Evolutionary conservation across 306 rosid genomes (phyloP), one percentile per base, ranked within the genome.

Genomic region (Dalbergia cultrata): DNA sequence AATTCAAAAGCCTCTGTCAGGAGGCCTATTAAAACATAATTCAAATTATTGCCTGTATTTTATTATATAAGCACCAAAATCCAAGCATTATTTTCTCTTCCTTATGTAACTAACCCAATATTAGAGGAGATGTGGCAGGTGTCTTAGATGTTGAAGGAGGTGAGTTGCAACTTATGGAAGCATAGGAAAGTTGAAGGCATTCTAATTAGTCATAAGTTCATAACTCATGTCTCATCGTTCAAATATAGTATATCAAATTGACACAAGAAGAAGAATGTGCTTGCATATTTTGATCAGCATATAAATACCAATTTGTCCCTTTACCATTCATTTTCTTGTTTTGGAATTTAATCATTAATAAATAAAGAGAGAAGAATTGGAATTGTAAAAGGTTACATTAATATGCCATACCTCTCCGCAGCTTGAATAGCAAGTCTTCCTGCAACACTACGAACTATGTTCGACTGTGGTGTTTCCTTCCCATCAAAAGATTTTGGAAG

Each of bases 351-450:
- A 26, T 26, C 31, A 26, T 26, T 26, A 71, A 37, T 17, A 61
- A 73, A 60, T 16, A 37, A 75, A 68, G 41, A 68, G 5, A 53
- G 21, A 77, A 50, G 19, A 63, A 18, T 43, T 41, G 50, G 33
- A 67, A 70, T 33, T 9, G 52, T 75, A 72, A 53, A 68, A 69
- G 14, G 63, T 52, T 59, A 58, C 49, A 59, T 43, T 7, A 6
- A 35, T 57, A 21, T 31, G 75, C 14, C 75, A 67, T 22, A 91
- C 98, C 95, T 93, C 72, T 91, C 86, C 31, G 99, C 99, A 39
- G 99, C 99, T 73, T 79, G 85, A 80, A 70, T 84, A 33, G 98
- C 97, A 64, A 95, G 78, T 84, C 98, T 95, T 70, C 97, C 97
- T 0, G 91, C 95, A 47, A 95, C 83, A 62, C 91, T 89, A 12